Evolutionary conservation across 2,329 filamentous ascomycete species (phyloP).

Genomic region (Leptographium flavum): DNA sequence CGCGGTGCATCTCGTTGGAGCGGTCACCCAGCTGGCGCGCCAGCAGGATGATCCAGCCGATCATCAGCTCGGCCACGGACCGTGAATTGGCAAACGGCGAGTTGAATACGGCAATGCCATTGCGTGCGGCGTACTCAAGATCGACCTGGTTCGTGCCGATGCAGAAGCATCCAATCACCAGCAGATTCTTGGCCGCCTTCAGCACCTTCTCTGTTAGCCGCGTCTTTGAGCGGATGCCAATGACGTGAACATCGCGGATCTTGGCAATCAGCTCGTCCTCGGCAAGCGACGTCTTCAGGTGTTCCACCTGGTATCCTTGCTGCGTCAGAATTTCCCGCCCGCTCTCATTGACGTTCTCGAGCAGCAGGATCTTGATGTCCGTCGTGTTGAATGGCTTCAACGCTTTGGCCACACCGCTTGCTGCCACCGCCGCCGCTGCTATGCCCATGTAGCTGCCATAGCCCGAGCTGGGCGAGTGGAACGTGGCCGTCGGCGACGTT

Average conservation of each 20-base stretch:
- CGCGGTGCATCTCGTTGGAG: conserved; percentile 84
- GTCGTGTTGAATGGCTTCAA: conserved; percentile 92
- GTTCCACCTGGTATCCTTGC: conserved; percentile 95
- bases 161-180: conserved; percentile 96
- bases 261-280: conserved; percentile 95
- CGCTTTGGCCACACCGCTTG: conserved; percentile 42
- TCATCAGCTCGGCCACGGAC: conserved; percentile 91
- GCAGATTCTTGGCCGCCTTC: conserved; percentile 78
- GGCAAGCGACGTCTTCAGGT: conserved; percentile 72
- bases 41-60: conserved; percentile 81
- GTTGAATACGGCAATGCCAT: conserved; percentile 96
- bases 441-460: conserved; percentile 11
- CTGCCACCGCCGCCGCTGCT: conserved; percentile 18
- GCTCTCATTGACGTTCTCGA: conserved; percentile 92
- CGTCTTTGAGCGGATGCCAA: conserved; percentile 96
- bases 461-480: conserved; percentile 56
- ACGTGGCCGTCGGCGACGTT: conserved; percentile 59
- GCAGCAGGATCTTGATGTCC: conserved; percentile 88
- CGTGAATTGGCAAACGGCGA: conserved; percentile 97
- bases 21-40: conserved; percentile 88
- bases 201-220: conserved; percentile 80
- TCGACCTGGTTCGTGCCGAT: conserved; percentile 96
- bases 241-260: conserved; percentile 90
- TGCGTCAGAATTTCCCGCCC: conserved; percentile 67
- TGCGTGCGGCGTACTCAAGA: conserved; percentile 64